phyloP scores from a whole-genome alignment of 805 yeast species.

The Ogataea thermomethanolica region DNA sequence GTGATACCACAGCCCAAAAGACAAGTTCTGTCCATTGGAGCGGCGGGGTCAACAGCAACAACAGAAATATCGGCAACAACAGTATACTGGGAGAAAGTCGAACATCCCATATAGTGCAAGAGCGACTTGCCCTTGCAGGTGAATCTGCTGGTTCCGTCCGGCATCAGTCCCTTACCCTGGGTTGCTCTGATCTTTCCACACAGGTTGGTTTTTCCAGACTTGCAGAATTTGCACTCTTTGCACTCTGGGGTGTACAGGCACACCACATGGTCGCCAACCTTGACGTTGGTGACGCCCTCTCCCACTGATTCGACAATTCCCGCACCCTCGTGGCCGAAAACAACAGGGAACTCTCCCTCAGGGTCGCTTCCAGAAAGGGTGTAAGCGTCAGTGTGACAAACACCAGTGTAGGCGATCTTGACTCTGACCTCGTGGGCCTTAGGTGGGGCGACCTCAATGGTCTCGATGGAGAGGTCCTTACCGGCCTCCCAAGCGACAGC shows the following conservation, averaged over 20 bases:
- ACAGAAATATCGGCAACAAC: constrained; percentile 97
- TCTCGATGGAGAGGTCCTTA: constrained; percentile 70
- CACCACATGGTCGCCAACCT: constrained; percentile 90
- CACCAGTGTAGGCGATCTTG: constrained; percentile 83
- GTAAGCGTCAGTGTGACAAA: constrained; percentile 98
- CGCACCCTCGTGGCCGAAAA: constrained; percentile 98
- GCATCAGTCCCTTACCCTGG: constrained; percentile 98
- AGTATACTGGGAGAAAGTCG: constrained; percentile 94
- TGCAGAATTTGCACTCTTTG: constrained; percentile 90
- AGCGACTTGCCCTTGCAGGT: constrained; percentile 79
- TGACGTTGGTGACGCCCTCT: constrained; percentile 86
- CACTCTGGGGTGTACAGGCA: constrained; percentile 97
- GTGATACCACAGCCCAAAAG: constrained; percentile 98
- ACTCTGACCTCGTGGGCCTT: constrained; percentile 97
- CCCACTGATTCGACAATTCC: constrained; percentile 95
- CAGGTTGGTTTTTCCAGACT: constrained; percentile 91
- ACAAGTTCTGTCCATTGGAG: constrained; percentile 83
- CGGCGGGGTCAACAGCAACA: constrained; percentile 83
- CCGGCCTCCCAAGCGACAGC: constrained; percentile 98
- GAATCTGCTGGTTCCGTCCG: constrained; percentile 95
- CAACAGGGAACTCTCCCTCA: constrained; percentile 91
- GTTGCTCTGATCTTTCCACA: constrained; percentile 96
- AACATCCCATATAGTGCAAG: constrained; percentile 96
- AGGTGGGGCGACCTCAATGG: constrained; percentile 89
- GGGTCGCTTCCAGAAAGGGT: constrained; percentile 93